These are phyloP conservation scores for Pterocarpus santalinus DNA, from an alignment of 306 rosid species.

Conservation along the genomic window DNA sequence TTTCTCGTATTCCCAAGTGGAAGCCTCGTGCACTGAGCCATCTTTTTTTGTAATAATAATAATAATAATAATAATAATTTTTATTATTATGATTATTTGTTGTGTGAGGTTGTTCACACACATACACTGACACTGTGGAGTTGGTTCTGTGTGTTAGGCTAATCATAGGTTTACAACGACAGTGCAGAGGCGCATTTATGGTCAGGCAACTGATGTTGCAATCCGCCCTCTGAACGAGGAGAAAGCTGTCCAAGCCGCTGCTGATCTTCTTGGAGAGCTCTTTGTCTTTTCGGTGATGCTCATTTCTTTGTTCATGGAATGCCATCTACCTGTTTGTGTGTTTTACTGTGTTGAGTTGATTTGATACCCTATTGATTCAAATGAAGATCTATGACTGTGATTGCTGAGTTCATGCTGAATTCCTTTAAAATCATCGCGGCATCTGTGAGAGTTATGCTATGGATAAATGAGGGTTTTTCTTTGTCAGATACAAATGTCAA, in stretches of 20 bases:
- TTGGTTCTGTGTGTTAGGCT: slow-evolving; percentile 56
- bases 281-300: slow-evolving; percentile 72
- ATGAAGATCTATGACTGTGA: neutral
- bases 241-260: slow-evolving; percentile 87
- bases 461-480: neutral
- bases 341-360: slow-evolving; percentile 23
- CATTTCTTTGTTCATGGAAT: neutral
- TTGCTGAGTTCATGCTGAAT: neutral
- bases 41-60: too few relatives aligned
- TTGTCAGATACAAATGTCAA: neutral
- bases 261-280: slow-evolving; percentile 81
- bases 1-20: too few relatives aligned
- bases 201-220: slow-evolving; percentile 67
- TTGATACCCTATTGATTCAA: neutral
- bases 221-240: slow-evolving; percentile 85
- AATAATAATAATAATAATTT: too few relatives aligned
- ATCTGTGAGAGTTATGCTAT: neutral
- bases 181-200: slow-evolving; percentile 79
- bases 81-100: too few relatives aligned
- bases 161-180: slow-evolving; percentile 77
- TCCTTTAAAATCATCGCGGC: neutral
- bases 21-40: too few relatives aligned
- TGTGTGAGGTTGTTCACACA: too few relatives aligned
- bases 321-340: slow-evolving; percentile 44
- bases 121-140: too few relatives aligned